Evolutionary conservation across 2,329 filamentous ascomycete species (phyloP).

Genomic region (Biscogniauxia sp.): DNA sequence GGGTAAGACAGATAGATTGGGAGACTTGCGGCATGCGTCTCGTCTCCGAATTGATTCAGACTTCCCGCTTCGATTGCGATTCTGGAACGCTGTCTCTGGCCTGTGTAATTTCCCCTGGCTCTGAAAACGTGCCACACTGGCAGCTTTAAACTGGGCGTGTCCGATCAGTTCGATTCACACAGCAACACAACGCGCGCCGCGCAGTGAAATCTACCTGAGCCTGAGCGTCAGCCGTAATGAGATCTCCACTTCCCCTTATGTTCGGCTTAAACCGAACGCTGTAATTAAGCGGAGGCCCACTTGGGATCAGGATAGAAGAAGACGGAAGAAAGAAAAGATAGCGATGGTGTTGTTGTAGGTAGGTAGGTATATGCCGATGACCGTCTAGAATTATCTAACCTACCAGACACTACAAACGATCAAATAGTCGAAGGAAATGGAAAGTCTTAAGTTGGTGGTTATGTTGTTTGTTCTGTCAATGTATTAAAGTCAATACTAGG

Average conservation of each 20-base stretch:
- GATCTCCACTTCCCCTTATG: conserved; percentile 1
- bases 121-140: neutral
- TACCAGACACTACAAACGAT: no score
- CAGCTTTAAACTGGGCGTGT: neutral
- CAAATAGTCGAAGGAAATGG: no score
- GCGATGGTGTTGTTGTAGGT: no score
- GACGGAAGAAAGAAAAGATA: neutral
- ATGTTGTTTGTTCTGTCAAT: no score
- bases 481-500: no score
- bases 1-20: neutral
- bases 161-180: neutral
- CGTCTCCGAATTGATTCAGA: neutral
- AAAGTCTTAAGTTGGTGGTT: no score
- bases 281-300: conserved; percentile 5
- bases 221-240: neutral
- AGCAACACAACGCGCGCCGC: neutral
- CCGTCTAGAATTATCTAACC: no score
- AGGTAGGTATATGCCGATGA: no score
- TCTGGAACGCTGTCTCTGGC: neutral
- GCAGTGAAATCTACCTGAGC: neutral
- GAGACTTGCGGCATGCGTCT: neutral
- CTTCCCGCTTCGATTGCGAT: neutral
- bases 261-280: neutral
- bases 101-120: neutral
- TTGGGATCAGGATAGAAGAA: conserved; percentile 2